Evolutionary conservation across 2,329 filamentous ascomycete genomes (phyloP), one percentile per base, ranked within the genome.

Genomic region (Fusarium sp.): DNA sequence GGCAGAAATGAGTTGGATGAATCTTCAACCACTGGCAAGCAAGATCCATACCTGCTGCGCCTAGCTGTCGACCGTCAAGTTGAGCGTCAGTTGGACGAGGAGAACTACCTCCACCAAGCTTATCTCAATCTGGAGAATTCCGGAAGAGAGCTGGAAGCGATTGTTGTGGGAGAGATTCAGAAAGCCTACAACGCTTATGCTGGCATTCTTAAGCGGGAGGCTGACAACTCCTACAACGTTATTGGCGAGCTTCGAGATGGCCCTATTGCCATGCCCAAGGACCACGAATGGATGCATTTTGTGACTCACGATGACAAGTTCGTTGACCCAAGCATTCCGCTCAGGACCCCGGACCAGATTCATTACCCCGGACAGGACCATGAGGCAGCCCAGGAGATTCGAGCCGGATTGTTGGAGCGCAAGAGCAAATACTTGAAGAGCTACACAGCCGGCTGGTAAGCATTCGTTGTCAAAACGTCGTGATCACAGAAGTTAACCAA

Each of bases 361-460:
- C 90, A 94, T 68, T 99, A 98, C 81, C 95, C 95, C 24, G 96
- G 96, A 47, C 94, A 94, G 80, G 90, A 97, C 77, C 93, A 98
- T 81, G 91, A 93, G 70, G 90, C 94, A 60, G 82, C 94, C 87
- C 81, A 93, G 70, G 96, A 98, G 82, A 93, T 99, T 60, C 89
- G 95, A 69, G 94, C 94, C 26, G 96, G 96, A 6, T 91, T 98
- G 83, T 86, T 99, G 41, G 96, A 99, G 85, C 92, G 96, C 75
- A 98, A 98, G 90, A 98, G 95, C 89, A 99, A 98, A 81, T 99
- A 98, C 79, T 86, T 99, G 70, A 98, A 98, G 86, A 98, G 95
- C 82, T 98, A 98, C 82, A 96, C 95, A 13, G 93, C 95, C 32
- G 96, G 96, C 80, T 98, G 96, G 95, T 96, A 86, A 84, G 92